Evolutionary conservation across 805 yeast genomes (phyloP).

Genomic region (Candida nonsorbophila): DNA sequence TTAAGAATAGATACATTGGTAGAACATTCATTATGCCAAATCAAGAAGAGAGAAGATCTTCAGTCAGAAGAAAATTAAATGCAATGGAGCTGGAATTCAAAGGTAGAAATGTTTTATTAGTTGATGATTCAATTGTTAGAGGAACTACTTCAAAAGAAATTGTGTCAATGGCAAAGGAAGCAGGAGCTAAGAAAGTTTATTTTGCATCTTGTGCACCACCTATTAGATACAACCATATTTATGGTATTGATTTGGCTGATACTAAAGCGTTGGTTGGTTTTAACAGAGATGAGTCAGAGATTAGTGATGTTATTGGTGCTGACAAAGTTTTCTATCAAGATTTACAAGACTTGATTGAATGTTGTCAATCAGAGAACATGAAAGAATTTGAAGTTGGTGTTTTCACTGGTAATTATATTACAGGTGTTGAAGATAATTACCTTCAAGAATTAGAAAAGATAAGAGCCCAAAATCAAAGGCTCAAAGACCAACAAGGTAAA

Average conservation of each 20-base stretch:
- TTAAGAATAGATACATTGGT: constrained; percentile 94
- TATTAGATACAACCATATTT: constrained; percentile 92
- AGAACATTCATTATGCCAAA: constrained; percentile 98
- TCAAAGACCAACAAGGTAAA: constrained; percentile 23
- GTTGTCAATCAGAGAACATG: constrained; percentile 55
- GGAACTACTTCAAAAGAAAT: constrained; percentile 97
- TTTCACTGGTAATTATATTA: constrained; percentile 88
- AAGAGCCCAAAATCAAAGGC: constrained; percentile 69
- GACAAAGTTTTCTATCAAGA: constrained; percentile 88
- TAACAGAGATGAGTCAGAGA: constrained; percentile 66
- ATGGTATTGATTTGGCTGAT: constrained; percentile 97
- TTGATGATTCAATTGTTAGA: constrained; percentile 95
- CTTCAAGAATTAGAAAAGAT: constrained; percentile 75
- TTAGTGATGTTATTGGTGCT: constrained; percentile 78
- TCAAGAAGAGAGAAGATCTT: constrained; percentile 88
- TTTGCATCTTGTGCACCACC: constrained; percentile 98
- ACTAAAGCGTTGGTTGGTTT: constrained; percentile 90
- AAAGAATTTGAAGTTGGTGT: constrained; percentile 90
- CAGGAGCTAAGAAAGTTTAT: constrained; percentile 93
- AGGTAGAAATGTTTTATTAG: constrained; percentile 79
- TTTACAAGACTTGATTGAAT: constrained; percentile 73
- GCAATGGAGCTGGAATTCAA: constrained; percentile 93
- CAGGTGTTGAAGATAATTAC: constrained; percentile 88
- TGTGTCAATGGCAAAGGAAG: constrained; percentile 97
- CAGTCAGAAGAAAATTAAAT: constrained; percentile 90